phyloP scores from a whole-genome alignment of 441 rosid species.

The Corymbia citriodora region DNA sequence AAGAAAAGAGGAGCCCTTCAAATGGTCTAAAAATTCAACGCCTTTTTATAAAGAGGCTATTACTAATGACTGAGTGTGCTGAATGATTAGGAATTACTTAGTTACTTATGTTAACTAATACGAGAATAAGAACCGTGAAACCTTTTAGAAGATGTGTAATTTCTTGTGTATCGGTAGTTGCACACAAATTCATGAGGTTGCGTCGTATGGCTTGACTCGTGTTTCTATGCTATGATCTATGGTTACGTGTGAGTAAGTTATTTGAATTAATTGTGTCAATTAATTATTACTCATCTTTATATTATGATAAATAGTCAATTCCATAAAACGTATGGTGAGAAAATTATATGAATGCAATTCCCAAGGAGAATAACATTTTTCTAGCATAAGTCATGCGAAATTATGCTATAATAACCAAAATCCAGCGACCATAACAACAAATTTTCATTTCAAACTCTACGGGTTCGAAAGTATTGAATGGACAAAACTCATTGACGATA shows the following conservation, averaged over 20 bases:
- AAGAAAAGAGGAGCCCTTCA: not conserved
- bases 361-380: not conserved
- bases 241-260: not conserved
- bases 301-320: not conserved
- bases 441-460: not conserved
- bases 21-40: too few relatives aligned
- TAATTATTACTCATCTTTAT: not conserved
- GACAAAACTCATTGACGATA: not conserved
- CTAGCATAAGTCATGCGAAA: not conserved
- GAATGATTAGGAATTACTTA: not conserved
- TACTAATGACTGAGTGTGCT: not conserved
- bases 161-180: not conserved
- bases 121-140: not conserved
- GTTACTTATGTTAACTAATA: not conserved
- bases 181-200: not conserved
- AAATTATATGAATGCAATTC: not conserved
- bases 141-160: not conserved
- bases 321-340: not conserved
- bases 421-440: not conserved
- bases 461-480: not conserved
- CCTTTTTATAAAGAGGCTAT: accelerated
- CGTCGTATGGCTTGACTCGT: accelerated
- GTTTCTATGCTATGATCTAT: not conserved
- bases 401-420: not conserved
- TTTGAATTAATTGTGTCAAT: not conserved